Conservation (phyloP, 495 filamentous ascomycete species). For the Podospora didyma region DNA sequence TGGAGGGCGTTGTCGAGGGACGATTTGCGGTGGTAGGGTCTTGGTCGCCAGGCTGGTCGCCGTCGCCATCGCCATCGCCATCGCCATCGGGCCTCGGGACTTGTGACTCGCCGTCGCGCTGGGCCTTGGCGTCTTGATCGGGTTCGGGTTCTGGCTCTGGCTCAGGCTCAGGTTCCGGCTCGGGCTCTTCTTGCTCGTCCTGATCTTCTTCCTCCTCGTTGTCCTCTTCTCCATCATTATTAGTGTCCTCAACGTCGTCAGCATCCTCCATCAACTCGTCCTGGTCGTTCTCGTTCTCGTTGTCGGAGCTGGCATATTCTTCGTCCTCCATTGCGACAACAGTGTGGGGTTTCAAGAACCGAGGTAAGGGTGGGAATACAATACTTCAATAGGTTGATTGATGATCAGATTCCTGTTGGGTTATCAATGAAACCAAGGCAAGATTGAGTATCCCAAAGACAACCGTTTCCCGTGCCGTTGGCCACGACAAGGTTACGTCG, state of each 20-base stretch:
- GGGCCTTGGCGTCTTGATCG: constrained; percentile 24
- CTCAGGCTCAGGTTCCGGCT: constrained; percentile 51
- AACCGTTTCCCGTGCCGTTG: no score
- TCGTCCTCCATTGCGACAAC: constrained; percentile 37
- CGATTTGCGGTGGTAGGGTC: constrained; percentile 10
- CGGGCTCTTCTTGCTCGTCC: constrained; percentile 53
- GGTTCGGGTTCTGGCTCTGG: constrained; percentile 25
- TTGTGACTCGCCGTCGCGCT: constrained; percentile 31
- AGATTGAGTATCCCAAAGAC: no score
- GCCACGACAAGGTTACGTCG: no score
- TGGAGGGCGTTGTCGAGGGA: constrained; percentile 47
- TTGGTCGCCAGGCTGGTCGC: constrained; percentile 7
- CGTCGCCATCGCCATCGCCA: constrained; percentile 23
- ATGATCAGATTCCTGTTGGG: no score
- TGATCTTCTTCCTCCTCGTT: constrained; percentile 52
- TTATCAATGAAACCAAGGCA: no score
- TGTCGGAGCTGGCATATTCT: constrained; percentile 24
- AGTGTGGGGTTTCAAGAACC: neutral
- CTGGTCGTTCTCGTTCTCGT: constrained; percentile 54
- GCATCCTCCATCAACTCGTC: constrained; percentile 63
- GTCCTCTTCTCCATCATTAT: no score
- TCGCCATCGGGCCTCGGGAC: constrained; percentile 49
- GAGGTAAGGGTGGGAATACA: no score
- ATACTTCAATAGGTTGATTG: no score
- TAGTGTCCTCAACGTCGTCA: constrained; percentile 52